phyloP scores from a whole-genome alignment of 1,139 yeast genomes.

The Diutina catenulata region DNA sequence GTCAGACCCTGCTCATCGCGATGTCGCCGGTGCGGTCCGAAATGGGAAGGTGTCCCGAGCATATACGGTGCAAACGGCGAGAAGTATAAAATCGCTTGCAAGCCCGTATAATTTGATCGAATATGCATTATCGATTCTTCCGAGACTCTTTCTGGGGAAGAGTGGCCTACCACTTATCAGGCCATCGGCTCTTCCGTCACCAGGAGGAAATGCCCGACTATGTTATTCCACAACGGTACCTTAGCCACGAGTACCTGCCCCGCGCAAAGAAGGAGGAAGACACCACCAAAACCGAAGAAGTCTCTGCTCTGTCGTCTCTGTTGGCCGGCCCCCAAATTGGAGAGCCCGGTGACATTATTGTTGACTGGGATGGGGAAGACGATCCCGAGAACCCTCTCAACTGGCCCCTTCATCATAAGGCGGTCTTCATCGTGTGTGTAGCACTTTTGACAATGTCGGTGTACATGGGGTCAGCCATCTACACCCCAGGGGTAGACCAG shows the following conservation, averaged over 20 bases:
- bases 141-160: not conserved
- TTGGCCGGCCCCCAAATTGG: not conserved
- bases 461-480: slow-evolving; percentile 52
- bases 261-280: not conserved
- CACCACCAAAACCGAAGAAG: not conserved
- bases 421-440: slow-evolving; percentile 25
- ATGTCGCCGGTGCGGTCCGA: too few species aligned
- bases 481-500: slow-evolving; percentile 39
- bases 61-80: too few species aligned
- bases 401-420: slow-evolving; percentile 34
- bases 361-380: slow-evolving; percentile 35
- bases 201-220: not conserved
- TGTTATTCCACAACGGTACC: not conserved
- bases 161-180: not conserved
- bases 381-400: slow-evolving; percentile 51
- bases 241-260: not conserved
- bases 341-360: slow-evolving; percentile 10
- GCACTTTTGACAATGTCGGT: slow-evolving; percentile 38
- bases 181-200: not conserved
- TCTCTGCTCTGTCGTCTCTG: not conserved
- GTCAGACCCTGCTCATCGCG: too few species aligned
- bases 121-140: not conserved
- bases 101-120: too few species aligned
- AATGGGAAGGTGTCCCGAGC: too few species aligned
- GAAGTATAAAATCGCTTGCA: too few species aligned